Base-by-base conservation (phyloP, 139 green algal genomes). In the Auxenochlorella protothecoides region DNA sequence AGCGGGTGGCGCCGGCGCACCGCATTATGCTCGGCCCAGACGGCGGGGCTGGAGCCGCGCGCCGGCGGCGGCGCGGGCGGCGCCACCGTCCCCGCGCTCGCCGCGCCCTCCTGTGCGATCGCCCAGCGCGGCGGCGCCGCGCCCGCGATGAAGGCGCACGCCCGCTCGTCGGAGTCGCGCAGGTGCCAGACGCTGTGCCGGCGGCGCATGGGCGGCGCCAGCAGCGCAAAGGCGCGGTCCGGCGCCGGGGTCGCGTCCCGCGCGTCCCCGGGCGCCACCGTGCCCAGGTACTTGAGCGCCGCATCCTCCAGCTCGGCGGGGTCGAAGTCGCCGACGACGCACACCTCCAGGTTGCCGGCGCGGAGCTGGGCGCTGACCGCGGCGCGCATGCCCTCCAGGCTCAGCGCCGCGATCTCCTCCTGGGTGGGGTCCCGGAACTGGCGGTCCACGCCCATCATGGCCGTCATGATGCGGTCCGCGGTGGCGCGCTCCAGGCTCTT, bases 301-400 rank as follows among this genome's bases (percentile, higher is more conserved):
- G 65, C 69, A 8, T 67, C 71, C 68, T 78, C 78, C 57, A 81
- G 59, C 57, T 79, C 71, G 8, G 52, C 63, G 2, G 90, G 71
- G 15, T 96, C 89, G 74, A 98, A 90, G 83, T 99, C 95, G 9
- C 95, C 95, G 56, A 96, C 93, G 5, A 98, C 65, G 16, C 52
- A 83, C 27, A 77, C 86, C 84, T 90, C 87, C 6, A 93, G 67
- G 72, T 90, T 89, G 56, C 74, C 80, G 3, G 84, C 76, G 16
- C 83, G 77, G 52, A 96, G 81, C 74, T 94, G 87, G 61, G 71
- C 71, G 79, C 84, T 85, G 16, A 96, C 79, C 13, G 79, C 81
- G 6, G 81, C 62, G 6, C 78, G 72, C 74, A 92, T 89, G 13
- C 85, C 85, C 53, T 96, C 89, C 70, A 97, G 79, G 7, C 81